Conservation (phyloP, 2,329 filamentous ascomycete species). For the Exophiala bonariae region DNA sequence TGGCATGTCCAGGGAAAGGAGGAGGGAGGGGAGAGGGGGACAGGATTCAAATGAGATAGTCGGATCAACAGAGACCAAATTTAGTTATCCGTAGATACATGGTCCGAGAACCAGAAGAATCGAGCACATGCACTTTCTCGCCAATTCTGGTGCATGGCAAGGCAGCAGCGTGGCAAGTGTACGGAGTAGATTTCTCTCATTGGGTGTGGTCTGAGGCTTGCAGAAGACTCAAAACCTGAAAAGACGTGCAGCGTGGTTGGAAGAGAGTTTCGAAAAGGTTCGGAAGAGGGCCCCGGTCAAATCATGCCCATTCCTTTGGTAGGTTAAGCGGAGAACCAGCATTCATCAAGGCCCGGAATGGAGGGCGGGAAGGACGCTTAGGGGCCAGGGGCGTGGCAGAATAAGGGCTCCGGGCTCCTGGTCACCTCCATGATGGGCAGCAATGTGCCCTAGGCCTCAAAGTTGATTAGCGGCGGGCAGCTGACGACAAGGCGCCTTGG, state of each 20-base stretch:
- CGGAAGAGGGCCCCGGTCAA: background rate
- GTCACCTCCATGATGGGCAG: constrained; percentile 9
- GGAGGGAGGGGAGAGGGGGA: constrained; percentile 6
- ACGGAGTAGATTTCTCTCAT: background rate
- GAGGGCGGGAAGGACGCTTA: too few species aligned
- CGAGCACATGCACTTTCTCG: background rate
- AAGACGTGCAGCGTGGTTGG: constrained; percentile 13
- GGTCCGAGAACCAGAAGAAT: constrained; percentile 14
- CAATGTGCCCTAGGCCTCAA: too few species aligned
- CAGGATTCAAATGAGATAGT: too few species aligned
- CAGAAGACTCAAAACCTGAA: too few species aligned
- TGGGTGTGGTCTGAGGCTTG: constrained; percentile 5
- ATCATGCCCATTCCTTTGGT: too few species aligned
- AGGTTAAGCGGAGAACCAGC: too few species aligned
- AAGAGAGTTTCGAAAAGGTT: constrained; percentile 22
- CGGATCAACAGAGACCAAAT: too few species aligned
- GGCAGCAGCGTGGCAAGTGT: background rate
- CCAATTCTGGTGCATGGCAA: background rate
- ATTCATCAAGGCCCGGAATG: constrained; percentile 7
- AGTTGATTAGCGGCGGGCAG: too few species aligned
- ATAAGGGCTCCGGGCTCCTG: too few species aligned
- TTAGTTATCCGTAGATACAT: too few species aligned
- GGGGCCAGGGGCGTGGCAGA: too few species aligned
- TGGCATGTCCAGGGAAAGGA: constrained; percentile 38
- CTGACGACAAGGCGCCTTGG: too few species aligned